These are phyloP conservation scores for Paramyrothecium roridum DNA, from an alignment of 2,329 filamentous ascomycete genomes.

Conservation along the genomic window DNA sequence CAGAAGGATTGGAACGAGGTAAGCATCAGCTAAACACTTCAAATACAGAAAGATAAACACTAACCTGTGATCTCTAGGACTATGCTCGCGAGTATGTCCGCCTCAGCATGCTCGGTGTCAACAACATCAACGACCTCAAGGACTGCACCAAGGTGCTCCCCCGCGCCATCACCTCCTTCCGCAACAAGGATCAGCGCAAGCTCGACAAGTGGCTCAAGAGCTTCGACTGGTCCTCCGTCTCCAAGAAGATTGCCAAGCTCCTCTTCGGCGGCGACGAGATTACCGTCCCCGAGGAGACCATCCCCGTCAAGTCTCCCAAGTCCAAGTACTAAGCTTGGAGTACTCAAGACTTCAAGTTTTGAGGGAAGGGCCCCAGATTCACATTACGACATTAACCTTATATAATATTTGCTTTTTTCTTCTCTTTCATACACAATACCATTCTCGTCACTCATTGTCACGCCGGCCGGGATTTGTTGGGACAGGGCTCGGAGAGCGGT, in stretches of 20 bases:
- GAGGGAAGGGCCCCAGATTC: too few relatives aligned
- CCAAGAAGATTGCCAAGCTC: constrained; percentile 18
- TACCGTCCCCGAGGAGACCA: constrained; percentile 14
- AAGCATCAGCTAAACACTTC: not conserved
- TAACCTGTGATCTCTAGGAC: constrained; percentile 26
- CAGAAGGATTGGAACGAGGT: not conserved
- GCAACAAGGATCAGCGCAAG: constrained; percentile 13
- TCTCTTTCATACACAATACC: not conserved
- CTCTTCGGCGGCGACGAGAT: constrained; percentile 18
- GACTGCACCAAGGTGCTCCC: constrained; percentile 54
- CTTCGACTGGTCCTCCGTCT: constrained; percentile 18
- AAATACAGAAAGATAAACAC: not conserved
- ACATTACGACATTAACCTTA: too few relatives aligned
- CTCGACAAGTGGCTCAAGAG: constrained; percentile 23
- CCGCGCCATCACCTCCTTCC: constrained; percentile 13
- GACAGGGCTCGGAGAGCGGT: not conserved
- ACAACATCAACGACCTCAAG: constrained; percentile 52
- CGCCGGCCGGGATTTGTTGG: not conserved
- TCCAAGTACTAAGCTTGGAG: not conserved
- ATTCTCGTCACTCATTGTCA: not conserved
- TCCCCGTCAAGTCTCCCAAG: constrained; percentile 8
- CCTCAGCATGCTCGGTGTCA: constrained; percentile 51
- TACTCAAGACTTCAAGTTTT: too few relatives aligned
- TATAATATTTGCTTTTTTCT: not conserved
- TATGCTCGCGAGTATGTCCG: constrained; percentile 52